These are phyloP conservation scores for Lentinula edodes DNA, from an alignment of 768 basidiomycete species.

Conservation along the genomic window DNA sequence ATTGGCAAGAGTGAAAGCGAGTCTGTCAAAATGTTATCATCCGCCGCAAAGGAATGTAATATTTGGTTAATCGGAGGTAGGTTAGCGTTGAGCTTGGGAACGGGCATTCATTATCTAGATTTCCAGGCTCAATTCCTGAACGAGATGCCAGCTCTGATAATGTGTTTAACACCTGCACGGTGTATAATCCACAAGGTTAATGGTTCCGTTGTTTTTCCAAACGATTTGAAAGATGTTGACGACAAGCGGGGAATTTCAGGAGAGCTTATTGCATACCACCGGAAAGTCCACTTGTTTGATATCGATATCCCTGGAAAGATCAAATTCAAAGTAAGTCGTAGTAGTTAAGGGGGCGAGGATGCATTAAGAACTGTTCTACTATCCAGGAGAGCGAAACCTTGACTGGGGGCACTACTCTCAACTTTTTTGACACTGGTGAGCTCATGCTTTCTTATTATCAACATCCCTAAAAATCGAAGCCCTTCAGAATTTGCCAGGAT, in stretches of 20 bases:
- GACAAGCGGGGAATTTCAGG: conserved; percentile 37
- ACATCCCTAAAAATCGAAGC: background rate
- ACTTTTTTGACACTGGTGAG: conserved; percentile 83
- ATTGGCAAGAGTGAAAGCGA: conserved; percentile 53
- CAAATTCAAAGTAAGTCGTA: conserved; percentile 63
- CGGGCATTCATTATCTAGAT: background rate
- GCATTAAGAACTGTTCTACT: conserved; percentile 5
- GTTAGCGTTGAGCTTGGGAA: background rate
- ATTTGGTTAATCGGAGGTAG: conserved; percentile 93
- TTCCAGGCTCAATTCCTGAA: conserved; percentile 89
- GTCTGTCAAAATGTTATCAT: conserved; percentile 77
- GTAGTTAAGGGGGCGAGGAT: background rate
- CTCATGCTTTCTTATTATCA: background rate
- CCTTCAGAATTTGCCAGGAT: conserved; percentile 91
- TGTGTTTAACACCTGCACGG: conserved; percentile 90
- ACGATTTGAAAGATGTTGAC: background rate
- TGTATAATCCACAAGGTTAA: conserved; percentile 76
- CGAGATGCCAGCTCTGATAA: conserved; percentile 55
- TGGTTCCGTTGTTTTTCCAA: conserved; percentile 5
- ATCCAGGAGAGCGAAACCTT: conserved; percentile 82
- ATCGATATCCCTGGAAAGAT: conserved; percentile 95
- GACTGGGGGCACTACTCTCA: conserved; percentile 67
- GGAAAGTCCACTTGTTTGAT: conserved; percentile 96
- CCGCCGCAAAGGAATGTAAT: conserved; percentile 68
- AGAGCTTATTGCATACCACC: conserved; percentile 79